Conservation (phyloP, 345 rosid genomes). For the Stellera chamaejasme region DNA sequence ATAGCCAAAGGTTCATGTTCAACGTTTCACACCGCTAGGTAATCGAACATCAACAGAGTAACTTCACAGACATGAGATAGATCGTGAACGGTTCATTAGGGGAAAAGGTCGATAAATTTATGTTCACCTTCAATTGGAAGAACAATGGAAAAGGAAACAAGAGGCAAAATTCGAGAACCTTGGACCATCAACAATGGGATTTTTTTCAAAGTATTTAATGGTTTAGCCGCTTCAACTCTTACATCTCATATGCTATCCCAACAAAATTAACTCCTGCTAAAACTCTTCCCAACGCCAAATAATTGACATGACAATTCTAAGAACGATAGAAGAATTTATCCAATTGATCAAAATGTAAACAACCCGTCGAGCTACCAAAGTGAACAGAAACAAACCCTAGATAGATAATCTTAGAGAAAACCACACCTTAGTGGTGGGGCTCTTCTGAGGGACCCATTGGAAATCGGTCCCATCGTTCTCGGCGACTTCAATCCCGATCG, state of each 20-base stretch:
- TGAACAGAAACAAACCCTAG: neutral
- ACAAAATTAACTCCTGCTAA: neutral
- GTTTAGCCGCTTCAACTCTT: too few species aligned
- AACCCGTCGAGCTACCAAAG: neutral
- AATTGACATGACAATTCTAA: neutral
- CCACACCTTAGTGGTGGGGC: slow-evolving; percentile 51
- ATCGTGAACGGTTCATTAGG: neutral
- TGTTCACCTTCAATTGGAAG: neutral
- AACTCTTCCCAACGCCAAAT: neutral
- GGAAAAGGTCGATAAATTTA: neutral
- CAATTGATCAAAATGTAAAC: neutral
- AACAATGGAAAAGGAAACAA: too few species aligned
- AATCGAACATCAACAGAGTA: neutral
- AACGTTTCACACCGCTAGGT: neutral
- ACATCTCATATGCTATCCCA: too few species aligned
- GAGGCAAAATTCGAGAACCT: too few species aligned
- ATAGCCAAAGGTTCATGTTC: neutral
- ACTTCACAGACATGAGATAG: neutral
- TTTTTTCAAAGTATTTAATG: too few species aligned
- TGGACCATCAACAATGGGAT: too few species aligned
- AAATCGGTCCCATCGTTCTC: slow-evolving; percentile 51
- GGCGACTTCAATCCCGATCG: slow-evolving; percentile 57
- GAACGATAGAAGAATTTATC: neutral
- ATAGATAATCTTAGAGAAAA: neutral
- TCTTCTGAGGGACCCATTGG: slow-evolving; percentile 30